Base-by-base conservation (phyloP, 208 protist species). In the Leishmania major region DNA sequence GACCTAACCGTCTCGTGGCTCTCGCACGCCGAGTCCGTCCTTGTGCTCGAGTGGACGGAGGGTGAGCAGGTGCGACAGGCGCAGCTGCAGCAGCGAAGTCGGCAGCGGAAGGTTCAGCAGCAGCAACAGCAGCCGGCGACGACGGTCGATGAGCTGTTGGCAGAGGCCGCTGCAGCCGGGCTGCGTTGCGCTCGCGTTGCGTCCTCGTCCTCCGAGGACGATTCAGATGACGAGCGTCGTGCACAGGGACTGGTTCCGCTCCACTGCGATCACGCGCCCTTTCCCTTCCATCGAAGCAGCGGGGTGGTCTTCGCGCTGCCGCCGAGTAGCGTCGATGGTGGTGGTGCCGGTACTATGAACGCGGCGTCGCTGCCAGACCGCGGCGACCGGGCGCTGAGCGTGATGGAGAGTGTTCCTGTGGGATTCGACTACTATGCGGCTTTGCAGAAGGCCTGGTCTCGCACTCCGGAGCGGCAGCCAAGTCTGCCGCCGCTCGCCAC, bases 1-100 rank as follows among this genome's bases (percentile, higher is more conserved):
- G 82, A 86, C 71, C 43, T 79, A 59, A 86, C 82, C 13, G 79
- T 86, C 55, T 82, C 82, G 53, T 86, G 82, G 82, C 82, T 86
- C 49, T 81, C 82, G 49, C 78, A 86, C 31, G 53, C 82, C 10
- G 82, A 86, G 72, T 86, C 82, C 6, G 55, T 70, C 35, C 55
- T 86, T 25, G 82, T 86, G 60, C 28, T 82, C 37, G 82, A 86
- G n/a, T 86, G 82, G 82, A 60, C 73, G 7, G 11, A 75, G 25
- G 60, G 45, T n/a, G 71, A 53, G 53, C 76, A 66, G 72, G 82
- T 51, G 8, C 72, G 40, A 28, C 77, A 81, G 75, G 40, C 43
- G 31, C 55, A 75, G 43, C 47, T 25, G 40, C 76, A 31, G 57
- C 25, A 25, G 11, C 25, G 1, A 62, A 31, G 25, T 2, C 57